These are phyloP conservation scores for Cercospora zeae-maydis DNA, from an alignment of 2,329 filamentous ascomycete species.

Conservation along the genomic window DNA sequence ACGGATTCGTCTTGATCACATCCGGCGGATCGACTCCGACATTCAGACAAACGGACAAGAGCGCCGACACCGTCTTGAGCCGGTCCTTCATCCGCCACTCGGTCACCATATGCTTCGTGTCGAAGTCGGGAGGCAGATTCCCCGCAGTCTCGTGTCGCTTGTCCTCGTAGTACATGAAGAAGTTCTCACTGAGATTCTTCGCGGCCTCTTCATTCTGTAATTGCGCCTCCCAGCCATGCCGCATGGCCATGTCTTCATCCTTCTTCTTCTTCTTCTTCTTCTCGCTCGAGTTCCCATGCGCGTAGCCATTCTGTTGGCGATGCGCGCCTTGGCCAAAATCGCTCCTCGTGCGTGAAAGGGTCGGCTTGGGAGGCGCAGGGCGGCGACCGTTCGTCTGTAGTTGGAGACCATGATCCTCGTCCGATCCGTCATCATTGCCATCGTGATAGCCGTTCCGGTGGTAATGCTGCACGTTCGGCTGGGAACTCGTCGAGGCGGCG, in stretches of 20 bases:
- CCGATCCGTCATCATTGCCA: constrained; percentile 33
- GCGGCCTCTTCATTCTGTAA: constrained; percentile 83
- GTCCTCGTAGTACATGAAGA: constrained; percentile 99
- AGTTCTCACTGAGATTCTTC: constrained; percentile 73
- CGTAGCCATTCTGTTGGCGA: constrained; percentile 7
- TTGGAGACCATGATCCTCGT: constrained; percentile 36
- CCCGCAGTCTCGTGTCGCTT: constrained; percentile 95
- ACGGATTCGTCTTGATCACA: constrained; percentile 90
- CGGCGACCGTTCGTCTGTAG: constrained; percentile 50
- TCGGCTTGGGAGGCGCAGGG: constrained; percentile 13
- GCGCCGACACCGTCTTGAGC: constrained; percentile 92
- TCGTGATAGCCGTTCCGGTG: not conserved
- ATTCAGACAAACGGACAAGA: constrained; percentile 90
- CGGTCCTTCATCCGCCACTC: constrained; percentile 98
- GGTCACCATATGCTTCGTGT: constrained; percentile 54
- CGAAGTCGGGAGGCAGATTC: constrained; percentile 63
- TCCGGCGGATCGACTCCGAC: constrained; percentile 97
- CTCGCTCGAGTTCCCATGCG: constrained; percentile 2
- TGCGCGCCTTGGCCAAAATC: constrained; percentile 16
- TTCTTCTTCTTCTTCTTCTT: constrained; percentile 15
- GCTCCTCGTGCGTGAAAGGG: constrained; percentile 23
- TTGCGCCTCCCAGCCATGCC: constrained; percentile 90
- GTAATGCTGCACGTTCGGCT: constrained; percentile 21
- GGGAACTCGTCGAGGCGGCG: constrained; percentile 16
- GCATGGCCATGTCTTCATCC: constrained; percentile 42